Percentiles rank a stretch among this genome's conserved stretches.
Evolutionary conservation across 305 asterid genomes (phyloP).

Genomic region (Solanum aculeatissimum): DNA sequence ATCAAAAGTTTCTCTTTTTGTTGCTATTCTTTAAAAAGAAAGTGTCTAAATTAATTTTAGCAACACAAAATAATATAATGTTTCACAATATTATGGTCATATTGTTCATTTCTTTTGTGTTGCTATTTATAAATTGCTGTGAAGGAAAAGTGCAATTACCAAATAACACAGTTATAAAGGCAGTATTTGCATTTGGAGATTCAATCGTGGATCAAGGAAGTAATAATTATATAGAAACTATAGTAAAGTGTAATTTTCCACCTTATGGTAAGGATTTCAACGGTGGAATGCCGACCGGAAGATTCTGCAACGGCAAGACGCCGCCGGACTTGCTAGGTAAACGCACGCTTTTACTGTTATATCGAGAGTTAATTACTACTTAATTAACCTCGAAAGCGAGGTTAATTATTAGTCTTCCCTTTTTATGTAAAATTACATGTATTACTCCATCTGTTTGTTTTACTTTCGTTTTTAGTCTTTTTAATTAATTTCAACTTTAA

Average conservation of each 20-base stretch:
- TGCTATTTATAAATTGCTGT: background rate
- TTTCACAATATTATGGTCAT: background rate
- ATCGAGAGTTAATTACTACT: background rate
- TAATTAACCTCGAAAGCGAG: background rate
- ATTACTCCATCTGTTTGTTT: background rate
- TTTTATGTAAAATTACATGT: background rate
- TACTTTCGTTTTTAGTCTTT: background rate
- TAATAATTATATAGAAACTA: slow-evolving; percentile 35
- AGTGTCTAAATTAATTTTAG: background rate
- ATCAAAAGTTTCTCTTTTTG: background rate
- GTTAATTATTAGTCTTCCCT: background rate
- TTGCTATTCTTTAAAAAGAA: background rate
- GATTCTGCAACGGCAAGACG: slow-evolving; percentile 60
- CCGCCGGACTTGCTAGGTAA: slow-evolving; percentile 61
- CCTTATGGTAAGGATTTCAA: slow-evolving; percentile 60
- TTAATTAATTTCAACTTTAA: background rate
- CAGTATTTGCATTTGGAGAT: slow-evolving; percentile 63
- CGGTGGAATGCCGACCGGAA: slow-evolving; percentile 57
- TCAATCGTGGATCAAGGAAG: slow-evolving; percentile 69
- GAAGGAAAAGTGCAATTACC: slow-evolving; percentile 40
- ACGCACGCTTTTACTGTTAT: background rate
- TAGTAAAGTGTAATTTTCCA: slow-evolving; percentile 29
- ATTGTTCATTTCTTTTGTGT: background rate
- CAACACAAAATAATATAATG: background rate
- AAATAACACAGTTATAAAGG: slow-evolving; percentile 31